phyloP scores from a whole-genome alignment of 768 basidiomycete species.

The Mycena polygramma region DNA sequence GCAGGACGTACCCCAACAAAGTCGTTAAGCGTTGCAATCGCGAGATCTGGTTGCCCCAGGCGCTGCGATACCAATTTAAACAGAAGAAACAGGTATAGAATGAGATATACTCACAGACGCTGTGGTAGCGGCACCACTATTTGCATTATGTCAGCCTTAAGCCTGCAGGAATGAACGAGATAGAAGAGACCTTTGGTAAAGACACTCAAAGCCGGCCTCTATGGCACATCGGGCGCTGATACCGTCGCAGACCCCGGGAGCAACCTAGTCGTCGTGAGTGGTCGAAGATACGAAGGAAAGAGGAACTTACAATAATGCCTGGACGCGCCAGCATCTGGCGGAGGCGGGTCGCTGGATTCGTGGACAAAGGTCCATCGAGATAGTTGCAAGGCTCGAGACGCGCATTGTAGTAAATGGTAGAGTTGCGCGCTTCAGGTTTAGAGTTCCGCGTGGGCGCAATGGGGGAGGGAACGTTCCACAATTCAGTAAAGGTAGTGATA shows the following conservation, averaged over 20 bases:
- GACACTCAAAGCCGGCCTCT: constrained; percentile 82
- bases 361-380: constrained; percentile 75
- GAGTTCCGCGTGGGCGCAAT: constrained; percentile 5
- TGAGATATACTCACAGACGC: constrained; percentile 61
- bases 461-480: constrained; percentile 13
- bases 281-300: background rate
- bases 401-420: constrained; percentile 67
- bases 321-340: constrained; percentile 78
- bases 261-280: constrained; percentile 57
- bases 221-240: constrained; percentile 85
- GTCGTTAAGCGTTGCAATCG: constrained; percentile 67
- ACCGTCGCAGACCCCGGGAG: constrained; percentile 67
- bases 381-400: constrained; percentile 79
- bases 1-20: constrained; percentile 56
- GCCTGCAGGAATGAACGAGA: background rate
- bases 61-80: constrained; percentile 1
- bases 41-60: constrained; percentile 64
- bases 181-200: constrained; percentile 76
- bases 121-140: constrained; percentile 82
- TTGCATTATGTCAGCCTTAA: constrained; percentile 10
- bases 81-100: too few relatives aligned
- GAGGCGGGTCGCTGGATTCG: constrained; percentile 79
- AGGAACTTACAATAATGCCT: constrained; percentile 74
- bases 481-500: constrained; percentile 2
- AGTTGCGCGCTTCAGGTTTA: constrained; percentile 11